Base-by-base conservation (phyloP, 768 basidiomycete species). In the Russula virescens region DNA sequence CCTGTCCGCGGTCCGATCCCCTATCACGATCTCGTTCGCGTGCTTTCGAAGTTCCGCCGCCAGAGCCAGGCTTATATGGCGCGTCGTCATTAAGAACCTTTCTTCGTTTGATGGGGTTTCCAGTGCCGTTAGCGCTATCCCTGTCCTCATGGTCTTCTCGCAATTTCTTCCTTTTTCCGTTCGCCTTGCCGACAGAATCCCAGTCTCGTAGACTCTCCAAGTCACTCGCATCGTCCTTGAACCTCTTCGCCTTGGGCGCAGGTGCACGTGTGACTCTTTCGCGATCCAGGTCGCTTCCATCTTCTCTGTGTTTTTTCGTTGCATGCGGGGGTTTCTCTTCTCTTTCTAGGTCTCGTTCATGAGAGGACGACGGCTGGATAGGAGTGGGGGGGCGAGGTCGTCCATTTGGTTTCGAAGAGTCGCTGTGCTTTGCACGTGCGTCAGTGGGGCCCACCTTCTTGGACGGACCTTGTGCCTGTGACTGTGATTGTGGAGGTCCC, bases 361-460 rank as follows among this genome's bases (percentile, higher is more conserved):
- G 52, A 26, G 53, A 57, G 4, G 70, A 57, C 19, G 72, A 65
- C 11, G 73, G 67, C 0, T 72, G 66, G 4, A 68, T 63, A 18
- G 72, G 68, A 19, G 76, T 70, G 5, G 70, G 64, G 6, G 77
- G 74, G 58, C 75, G 78, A 7, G 68, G 66, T 21, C 77, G 73
- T 26, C 76, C 70, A 2, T 34, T 61, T 8, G 77, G 71, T 2
- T 72, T 49, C 11, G 69, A 65, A 11, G 75, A 68, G 21, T 72
- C 63, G n/a, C 68, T 63, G 40, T 71, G 71, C 38, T 69, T 69
- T 28, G 69, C 26, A 21, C 75, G 75, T 25, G 68, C 19, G n/a
- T 75, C 76, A 0, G 69, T 62, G 4, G 71, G 68, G 0, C 65
- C 68, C n/a, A 60, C 61, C 26, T 71, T 66, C 66, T 68, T 77